Evolutionary conservation across 192 early-diverging fungal species (phyloP).

Genomic region (Dispira parvispora): DNA sequence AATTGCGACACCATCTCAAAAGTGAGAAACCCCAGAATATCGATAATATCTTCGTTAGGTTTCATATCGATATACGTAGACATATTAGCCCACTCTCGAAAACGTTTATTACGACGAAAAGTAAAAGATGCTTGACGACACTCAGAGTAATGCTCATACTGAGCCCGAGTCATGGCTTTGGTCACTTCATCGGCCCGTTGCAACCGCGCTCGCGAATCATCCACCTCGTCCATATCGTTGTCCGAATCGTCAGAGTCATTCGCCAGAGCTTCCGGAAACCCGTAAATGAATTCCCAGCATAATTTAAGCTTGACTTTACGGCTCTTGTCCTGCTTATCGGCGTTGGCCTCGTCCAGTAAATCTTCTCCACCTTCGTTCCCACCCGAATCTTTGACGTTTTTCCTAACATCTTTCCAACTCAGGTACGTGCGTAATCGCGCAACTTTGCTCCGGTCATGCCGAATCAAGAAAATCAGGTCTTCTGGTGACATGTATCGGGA

Average conservation of each 20-base stretch:
- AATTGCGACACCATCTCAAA: conserved; percentile 88
- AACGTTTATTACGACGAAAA: conserved; percentile 82
- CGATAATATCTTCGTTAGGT: conserved; percentile 85
- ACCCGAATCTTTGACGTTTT: conserved; percentile 70
- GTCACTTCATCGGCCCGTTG: conserved; percentile 86
- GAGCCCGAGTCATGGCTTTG: conserved; percentile 87
- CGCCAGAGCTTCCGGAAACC: conserved; percentile 56
- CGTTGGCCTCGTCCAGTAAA: conserved; percentile 23
- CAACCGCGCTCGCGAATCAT: conserved; percentile 72
- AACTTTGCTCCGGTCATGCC: conserved; percentile 87
- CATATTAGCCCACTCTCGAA: conserved; percentile 93
- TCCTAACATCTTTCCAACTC: conserved; percentile 92
- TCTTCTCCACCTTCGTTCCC: conserved; percentile 33
- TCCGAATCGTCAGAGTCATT: conserved; percentile 78
- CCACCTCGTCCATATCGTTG: conserved; percentile 79
- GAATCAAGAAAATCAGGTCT: conserved; percentile 92
- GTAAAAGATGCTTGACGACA: conserved; percentile 97
- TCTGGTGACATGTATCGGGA: conserved; percentile 70
- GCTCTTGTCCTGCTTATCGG: conserved; percentile 33
- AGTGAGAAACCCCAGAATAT: conserved; percentile 88
- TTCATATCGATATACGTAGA: conserved; percentile 71
- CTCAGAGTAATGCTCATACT: conserved; percentile 97
- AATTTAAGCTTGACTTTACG: conserved; percentile 67
- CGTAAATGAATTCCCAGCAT: conserved; percentile 81
- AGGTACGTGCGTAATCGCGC: conserved; percentile 80